Evolutionary conservation across 805 yeast genomes (phyloP).

Genomic region (Metschnikowia rubicola): DNA sequence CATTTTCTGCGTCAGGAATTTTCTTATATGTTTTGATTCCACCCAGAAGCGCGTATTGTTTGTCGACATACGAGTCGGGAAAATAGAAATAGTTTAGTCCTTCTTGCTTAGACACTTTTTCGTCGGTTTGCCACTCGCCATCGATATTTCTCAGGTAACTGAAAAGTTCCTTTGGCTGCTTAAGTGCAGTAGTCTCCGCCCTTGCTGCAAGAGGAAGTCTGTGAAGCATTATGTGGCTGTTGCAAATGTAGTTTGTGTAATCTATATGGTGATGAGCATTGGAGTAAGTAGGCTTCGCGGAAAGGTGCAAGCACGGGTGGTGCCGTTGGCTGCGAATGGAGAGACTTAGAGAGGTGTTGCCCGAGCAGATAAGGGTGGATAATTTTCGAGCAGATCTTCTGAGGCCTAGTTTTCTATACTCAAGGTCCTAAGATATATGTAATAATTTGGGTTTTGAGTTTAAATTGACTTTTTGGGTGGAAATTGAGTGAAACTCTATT

Average conservation of each 20-base stretch:
- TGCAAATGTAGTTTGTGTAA: neutral
- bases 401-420: neutral
- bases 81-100: constrained; percentile 69
- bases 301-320: too few species aligned
- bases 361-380: too few species aligned
- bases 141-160: constrained; percentile 60
- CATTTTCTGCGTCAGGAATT: constrained; percentile 52
- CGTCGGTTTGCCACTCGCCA: constrained; percentile 39
- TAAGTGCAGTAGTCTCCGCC: constrained; percentile 63
- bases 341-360: too few species aligned
- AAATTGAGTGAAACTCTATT: too few species aligned
- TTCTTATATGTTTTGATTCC: constrained; percentile 61
- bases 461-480: too few species aligned
- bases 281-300: too few species aligned
- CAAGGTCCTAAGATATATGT: too few species aligned
- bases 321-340: too few species aligned
- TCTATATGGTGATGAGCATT: too few species aligned
- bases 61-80: constrained; percentile 67
- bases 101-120: constrained; percentile 47
- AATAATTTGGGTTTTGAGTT: too few species aligned
- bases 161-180: constrained; percentile 83
- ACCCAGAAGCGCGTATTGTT: constrained; percentile 54
- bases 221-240: constrained; percentile 20
- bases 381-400: too few species aligned
- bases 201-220: constrained; percentile 45